phyloP scores from a whole-genome alignment of 768 basidiomycete species.

The Hypsizygus marmoreus region DNA sequence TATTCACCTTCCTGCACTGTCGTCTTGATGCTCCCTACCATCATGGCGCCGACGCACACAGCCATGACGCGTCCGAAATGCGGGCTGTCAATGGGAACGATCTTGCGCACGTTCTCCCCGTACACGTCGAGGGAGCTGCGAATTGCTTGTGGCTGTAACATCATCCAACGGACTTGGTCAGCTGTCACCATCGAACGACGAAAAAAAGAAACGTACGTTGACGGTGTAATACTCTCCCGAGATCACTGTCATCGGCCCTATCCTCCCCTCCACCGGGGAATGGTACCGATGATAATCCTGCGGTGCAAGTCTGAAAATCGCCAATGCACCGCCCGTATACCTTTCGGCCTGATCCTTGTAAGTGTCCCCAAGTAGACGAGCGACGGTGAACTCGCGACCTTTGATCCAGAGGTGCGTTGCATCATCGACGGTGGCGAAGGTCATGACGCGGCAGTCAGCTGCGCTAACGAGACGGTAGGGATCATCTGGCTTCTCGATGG shows the following conservation, averaged over 20 bases:
- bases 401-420: constrained; percentile 97
- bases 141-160: constrained; percentile 83
- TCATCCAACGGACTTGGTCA: background rate
- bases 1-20: constrained; percentile 84
- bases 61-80: constrained; percentile 92
- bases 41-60: constrained; percentile 93
- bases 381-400: constrained; percentile 88
- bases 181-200: background rate
- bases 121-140: constrained; percentile 89
- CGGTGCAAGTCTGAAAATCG: constrained; percentile 89
- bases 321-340: constrained; percentile 81
- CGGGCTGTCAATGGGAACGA: constrained; percentile 88
- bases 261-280: constrained; percentile 78
- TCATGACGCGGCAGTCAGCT: constrained; percentile 98
- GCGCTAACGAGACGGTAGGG: constrained; percentile 79
- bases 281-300: constrained; percentile 98
- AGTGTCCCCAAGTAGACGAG: constrained; percentile 73
- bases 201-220: constrained; percentile 54
- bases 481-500: constrained; percentile 70
- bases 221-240: constrained; percentile 96
- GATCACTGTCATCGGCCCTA: constrained; percentile 84
- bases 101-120: constrained; percentile 91
- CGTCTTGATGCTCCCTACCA: constrained; percentile 89
- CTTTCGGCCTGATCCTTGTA: constrained; percentile 71
- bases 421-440: constrained; percentile 82